These are phyloP conservation scores for Ustilago xerochloae DNA, from an alignment of 1,284 basidiomycete species.

Conservation along the genomic window DNA sequence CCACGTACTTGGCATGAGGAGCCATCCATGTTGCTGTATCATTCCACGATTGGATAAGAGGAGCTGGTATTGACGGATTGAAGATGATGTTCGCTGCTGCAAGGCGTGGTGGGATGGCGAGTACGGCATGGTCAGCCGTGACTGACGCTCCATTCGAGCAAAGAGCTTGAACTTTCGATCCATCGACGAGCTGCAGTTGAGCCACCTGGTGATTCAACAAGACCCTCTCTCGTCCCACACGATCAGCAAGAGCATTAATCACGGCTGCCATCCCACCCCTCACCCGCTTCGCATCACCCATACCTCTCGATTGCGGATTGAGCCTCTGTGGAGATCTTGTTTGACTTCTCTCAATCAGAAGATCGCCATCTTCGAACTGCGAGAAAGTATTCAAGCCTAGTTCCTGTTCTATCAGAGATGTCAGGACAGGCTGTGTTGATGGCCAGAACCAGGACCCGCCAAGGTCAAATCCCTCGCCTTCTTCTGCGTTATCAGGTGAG, in stretches of 20 bases:
- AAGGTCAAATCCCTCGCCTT: not conserved
- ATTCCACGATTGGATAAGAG: too few relatives aligned
- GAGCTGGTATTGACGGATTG: too few relatives aligned
- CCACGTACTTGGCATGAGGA: not conserved
- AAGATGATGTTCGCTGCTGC: not conserved
- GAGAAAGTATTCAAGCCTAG: not conserved
- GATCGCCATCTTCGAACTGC: not conserved
- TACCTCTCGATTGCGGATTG: not conserved
- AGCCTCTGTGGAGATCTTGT: not conserved
- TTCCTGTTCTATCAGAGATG: not conserved
- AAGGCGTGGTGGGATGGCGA: conserved; percentile 2
- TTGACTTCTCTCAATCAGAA: not conserved
- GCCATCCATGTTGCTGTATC: conserved; percentile 8
- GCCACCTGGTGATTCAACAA: too few relatives aligned
- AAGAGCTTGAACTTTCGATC: not conserved
- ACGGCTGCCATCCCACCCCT: not conserved
- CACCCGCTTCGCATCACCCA: not conserved
- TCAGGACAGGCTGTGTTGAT: not conserved
- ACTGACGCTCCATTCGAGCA: too few relatives aligned
- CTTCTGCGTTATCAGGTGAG: too few relatives aligned
- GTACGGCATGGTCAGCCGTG: not conserved
- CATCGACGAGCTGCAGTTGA: not conserved
- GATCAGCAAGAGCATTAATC: not conserved
- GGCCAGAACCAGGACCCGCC: conserved; percentile 3
- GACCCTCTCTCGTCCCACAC: too few relatives aligned